These are phyloP conservation scores for Albizia julibrissin DNA, from an alignment of 306 rosid genomes.

Conservation along the genomic window DNA sequence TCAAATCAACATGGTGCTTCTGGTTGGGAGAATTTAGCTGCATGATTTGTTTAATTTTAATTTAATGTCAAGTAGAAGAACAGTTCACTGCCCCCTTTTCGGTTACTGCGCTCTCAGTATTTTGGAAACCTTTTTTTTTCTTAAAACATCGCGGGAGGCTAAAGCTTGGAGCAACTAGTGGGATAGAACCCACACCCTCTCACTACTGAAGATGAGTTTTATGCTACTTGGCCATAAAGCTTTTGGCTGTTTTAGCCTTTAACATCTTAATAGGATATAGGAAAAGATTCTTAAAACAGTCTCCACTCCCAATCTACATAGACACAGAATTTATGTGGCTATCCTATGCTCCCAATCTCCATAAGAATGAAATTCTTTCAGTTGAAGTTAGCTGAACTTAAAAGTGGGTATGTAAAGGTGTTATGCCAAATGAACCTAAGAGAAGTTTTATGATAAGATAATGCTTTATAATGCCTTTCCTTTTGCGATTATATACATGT, in stretches of 20 bases:
- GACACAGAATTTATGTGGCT: not conserved
- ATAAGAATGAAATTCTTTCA: constrained; percentile 13
- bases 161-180: not conserved
- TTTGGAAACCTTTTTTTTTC: not conserved
- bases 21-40: constrained; percentile 8
- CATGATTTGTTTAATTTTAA: constrained; percentile 21
- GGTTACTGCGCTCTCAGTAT: constrained; percentile 14
- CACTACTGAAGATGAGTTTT: not conserved
- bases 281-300: constrained; percentile 24
- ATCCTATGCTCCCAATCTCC: constrained; percentile 23
- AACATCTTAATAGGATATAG: constrained; percentile 1
- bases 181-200: not conserved
- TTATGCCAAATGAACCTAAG: not conserved
- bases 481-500: not conserved
- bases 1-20: not conserved
- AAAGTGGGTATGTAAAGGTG: constrained; percentile 5
- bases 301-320: constrained; percentile 29
- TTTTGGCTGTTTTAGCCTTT: constrained; percentile 10
- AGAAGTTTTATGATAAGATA: not conserved
- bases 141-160: no score
- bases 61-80: constrained; percentile 16
- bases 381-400: not conserved
- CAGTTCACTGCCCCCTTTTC: not conserved
- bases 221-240: not conserved
- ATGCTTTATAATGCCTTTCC: not conserved